A percentile compares a stretch with the other conserved stretches of the same genome.
These are phyloP conservation scores for Penicillium oxalicum DNA, from an alignment of 2,329 filamentous ascomycete species.

Conservation along the genomic window DNA sequence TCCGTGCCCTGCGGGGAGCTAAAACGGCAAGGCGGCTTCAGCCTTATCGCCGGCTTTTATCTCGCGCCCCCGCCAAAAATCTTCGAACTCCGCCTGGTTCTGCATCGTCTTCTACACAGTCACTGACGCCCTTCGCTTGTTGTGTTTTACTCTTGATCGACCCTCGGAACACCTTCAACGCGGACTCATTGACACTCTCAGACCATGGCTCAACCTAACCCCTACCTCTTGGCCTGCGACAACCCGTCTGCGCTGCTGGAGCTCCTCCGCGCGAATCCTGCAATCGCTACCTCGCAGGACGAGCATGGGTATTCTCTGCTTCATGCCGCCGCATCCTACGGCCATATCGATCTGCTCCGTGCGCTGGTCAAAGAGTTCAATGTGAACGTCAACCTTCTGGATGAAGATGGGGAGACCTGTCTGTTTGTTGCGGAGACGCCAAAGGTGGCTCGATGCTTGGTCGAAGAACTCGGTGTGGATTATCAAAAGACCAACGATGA, in stretches of 20 bases:
- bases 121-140: neutral
- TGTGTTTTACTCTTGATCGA: neutral
- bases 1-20: constrained; percentile 16
- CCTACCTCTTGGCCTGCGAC: constrained; percentile 74
- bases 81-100: neutral
- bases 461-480: constrained; percentile 76
- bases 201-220: constrained; percentile 48
- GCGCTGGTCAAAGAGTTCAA: constrained; percentile 68
- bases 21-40: constrained; percentile 16
- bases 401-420: constrained; percentile 92
- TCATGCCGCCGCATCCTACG: constrained; percentile 90
- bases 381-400: constrained; percentile 72
- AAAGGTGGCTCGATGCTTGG: constrained; percentile 68
- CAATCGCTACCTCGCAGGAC: constrained; percentile 75
- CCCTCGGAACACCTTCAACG: neutral
- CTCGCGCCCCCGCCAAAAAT: constrained; percentile 1
- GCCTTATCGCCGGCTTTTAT: constrained; percentile 9
- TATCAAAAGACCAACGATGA: constrained; percentile 61
- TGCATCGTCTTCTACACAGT: neutral
- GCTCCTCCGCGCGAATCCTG: constrained; percentile 66
- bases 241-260: constrained; percentile 67
- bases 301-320: constrained; percentile 89
- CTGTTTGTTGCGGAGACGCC: constrained; percentile 84
- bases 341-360: constrained; percentile 73
- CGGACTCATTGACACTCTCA: constrained; percentile 7